A percentile compares a stretch with the other conserved stretches of the same genome.
Conservation (phyloP, 306 rosid genomes). For the Urtica urens region DNA sequence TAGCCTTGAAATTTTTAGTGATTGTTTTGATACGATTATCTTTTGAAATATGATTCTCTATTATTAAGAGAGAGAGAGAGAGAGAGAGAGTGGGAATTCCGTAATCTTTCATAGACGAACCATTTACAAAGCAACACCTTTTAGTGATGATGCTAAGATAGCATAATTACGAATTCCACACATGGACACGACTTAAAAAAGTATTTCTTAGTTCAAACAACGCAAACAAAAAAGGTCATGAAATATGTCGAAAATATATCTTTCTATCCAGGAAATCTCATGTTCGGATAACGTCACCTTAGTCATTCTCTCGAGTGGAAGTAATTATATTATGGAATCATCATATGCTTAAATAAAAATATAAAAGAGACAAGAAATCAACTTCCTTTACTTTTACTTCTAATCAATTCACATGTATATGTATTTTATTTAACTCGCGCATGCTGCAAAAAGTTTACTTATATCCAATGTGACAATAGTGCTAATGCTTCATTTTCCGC, state of each 20-base stretch:
- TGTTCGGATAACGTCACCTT: conserved; percentile 22
- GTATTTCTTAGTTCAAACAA: conserved; percentile 23
- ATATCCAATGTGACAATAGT: too few species aligned
- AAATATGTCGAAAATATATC: not conserved
- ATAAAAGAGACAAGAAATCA: conserved; percentile 2
- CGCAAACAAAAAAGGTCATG: not conserved
- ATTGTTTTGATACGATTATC: conserved; percentile 18
- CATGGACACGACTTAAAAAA: conserved; percentile 7
- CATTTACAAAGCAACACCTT: conserved; percentile 59
- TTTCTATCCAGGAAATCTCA: not conserved
- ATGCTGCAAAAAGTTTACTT: not conserved
- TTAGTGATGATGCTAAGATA: conserved; percentile 42
- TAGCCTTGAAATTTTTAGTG: conserved; percentile 24
- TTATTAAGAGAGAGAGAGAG: conserved; percentile 38
- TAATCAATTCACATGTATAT: not conserved
- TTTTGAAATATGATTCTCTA: conserved; percentile 35
- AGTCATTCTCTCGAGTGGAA: conserved; percentile 30
- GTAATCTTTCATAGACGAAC: conserved; percentile 51
- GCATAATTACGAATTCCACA: conserved; percentile 15
- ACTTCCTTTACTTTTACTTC: not conserved
- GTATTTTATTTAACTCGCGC: not conserved
- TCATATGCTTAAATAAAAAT: not conserved
- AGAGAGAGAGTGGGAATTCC: conserved; percentile 26
- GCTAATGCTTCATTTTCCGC: too few species aligned
- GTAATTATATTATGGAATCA: conserved; percentile 38